Evolutionary conservation across 2,329 filamentous ascomycete species (phyloP).

Genomic region (Blumeriella jaapii): DNA sequence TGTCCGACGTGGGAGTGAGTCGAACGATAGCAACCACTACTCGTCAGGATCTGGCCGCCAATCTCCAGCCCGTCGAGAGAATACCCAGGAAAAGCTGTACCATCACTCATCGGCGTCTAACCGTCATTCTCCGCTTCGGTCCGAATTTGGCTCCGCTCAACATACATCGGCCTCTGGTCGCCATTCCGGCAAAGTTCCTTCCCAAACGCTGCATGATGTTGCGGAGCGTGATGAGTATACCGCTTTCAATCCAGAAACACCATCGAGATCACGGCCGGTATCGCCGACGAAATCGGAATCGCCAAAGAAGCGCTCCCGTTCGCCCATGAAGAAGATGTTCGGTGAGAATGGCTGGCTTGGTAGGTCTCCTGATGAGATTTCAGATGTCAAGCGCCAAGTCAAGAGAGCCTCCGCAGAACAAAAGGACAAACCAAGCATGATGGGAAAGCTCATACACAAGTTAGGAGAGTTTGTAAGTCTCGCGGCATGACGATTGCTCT

Average conservation of each 20-base stretch:
- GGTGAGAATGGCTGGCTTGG: constrained; percentile 26
- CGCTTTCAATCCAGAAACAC: not conserved
- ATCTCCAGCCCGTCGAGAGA: not conserved
- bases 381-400: constrained; percentile 6
- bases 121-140: not conserved
- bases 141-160: not conserved
- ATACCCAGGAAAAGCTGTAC: not conserved
- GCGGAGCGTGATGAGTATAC: constrained; percentile 14
- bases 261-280: not conserved
- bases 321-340: constrained; percentile 28
- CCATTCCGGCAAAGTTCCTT: constrained; percentile 12
- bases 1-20: not conserved
- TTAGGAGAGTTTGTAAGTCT: constrained; percentile 24
- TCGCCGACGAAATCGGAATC: constrained; percentile 2
- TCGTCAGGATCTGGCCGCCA: not conserved
- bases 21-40: not conserved
- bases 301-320: constrained; percentile 22
- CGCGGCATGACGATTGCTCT: not conserved
- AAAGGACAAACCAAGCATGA: constrained; percentile 20
- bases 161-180: constrained; percentile 3
- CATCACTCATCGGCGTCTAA: not conserved
- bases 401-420: constrained; percentile 8
- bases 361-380: constrained; percentile 15
- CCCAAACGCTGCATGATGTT: constrained; percentile 12
- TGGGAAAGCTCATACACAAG: constrained; percentile 23